Conservation (phyloP, 2,329 filamentous ascomycete species). For the Penicillium sp. region DNA sequence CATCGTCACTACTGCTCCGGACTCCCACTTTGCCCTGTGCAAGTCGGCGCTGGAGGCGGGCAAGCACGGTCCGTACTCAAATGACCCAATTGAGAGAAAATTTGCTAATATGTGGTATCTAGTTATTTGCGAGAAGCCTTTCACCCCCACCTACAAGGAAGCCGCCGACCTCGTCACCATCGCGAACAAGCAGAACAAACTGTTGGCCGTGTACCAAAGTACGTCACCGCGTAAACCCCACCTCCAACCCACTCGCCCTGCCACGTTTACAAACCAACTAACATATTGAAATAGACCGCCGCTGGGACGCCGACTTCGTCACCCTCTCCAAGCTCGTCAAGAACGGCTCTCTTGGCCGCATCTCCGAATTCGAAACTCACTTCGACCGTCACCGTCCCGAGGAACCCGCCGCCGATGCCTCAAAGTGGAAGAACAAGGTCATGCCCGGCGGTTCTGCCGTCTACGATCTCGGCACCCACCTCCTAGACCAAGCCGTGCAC, state of each 20-base stretch:
- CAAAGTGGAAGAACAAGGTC: constrained; percentile 67
- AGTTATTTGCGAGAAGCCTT: constrained; percentile 81
- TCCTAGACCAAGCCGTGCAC: constrained; percentile 72
- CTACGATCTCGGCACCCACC: constrained; percentile 74
- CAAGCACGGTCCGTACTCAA: constrained; percentile 58
- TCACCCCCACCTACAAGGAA: constrained; percentile 70
- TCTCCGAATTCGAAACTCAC: constrained; percentile 76
- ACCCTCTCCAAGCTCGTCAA: constrained; percentile 65
- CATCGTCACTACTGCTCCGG: constrained; percentile 69
- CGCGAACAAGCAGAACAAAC: constrained; percentile 51
- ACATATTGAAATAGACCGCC: constrained; percentile 51
- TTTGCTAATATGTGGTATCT: not conserved
- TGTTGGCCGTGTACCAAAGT: constrained; percentile 71
- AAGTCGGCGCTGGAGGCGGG: constrained; percentile 66
- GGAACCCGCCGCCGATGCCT: constrained; percentile 44
- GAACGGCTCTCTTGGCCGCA: constrained; percentile 63
- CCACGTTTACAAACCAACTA: not conserved
- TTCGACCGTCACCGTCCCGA: constrained; percentile 72
- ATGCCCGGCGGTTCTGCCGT: constrained; percentile 67
- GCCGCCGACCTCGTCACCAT: constrained; percentile 63
- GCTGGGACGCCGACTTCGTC: constrained; percentile 76
- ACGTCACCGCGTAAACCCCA: constrained; percentile 12
- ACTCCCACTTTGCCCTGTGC: constrained; percentile 67
- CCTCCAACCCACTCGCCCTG: not conserved
- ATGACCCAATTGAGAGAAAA: not conserved